phyloP scores from a whole-genome alignment of 2,329 filamentous ascomycete genomes.

The Sporothrix pseudoabietina region DNA sequence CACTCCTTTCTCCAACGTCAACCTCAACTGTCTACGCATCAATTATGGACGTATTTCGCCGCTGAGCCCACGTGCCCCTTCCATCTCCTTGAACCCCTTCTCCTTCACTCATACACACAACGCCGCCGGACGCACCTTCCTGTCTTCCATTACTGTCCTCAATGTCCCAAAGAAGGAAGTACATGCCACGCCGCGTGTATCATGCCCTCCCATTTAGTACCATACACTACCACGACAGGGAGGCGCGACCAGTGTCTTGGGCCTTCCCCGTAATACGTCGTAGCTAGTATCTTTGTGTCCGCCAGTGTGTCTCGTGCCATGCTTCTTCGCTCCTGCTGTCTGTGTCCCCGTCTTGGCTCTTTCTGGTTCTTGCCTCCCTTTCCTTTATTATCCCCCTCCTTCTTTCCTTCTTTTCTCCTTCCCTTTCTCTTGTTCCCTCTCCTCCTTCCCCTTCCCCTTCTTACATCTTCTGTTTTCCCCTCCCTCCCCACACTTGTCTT shows the following conservation, averaged over 20 bases:
- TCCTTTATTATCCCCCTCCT: slow-evolving; percentile 5
- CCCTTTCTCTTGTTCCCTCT: neutral
- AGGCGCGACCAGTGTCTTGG: slow-evolving; percentile 12
- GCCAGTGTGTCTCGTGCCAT: slow-evolving; percentile 9
- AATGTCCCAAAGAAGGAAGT: neutral
- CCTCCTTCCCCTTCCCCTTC: neutral
- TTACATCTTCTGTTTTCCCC: neutral
- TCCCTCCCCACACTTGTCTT: neutral
- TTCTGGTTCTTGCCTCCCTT: slow-evolving; percentile 21
- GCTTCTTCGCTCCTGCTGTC: slow-evolving; percentile 17
- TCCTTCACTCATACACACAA: neutral
- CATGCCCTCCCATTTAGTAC: slow-evolving; percentile 1
- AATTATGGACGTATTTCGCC: slow-evolving; percentile 1
- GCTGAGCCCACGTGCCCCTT: slow-evolving; percentile 17
- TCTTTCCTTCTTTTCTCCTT: neutral
- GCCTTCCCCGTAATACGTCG: neutral
- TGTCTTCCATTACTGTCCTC: neutral
- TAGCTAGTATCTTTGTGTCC: slow-evolving; percentile 11
- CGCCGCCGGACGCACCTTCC: neutral
- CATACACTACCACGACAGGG: neutral
- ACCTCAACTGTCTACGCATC: neutral
- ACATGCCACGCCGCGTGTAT: slow-evolving; percentile 8
- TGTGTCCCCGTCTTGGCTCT: slow-evolving; percentile 3
- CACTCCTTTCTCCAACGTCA: slow-evolving; percentile 24
- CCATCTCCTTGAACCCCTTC: neutral